Percentiles rank a stretch among this genome's conserved stretches.
Conservation (phyloP, 345 rosid species). For the Hirschfeldia incana region DNA sequence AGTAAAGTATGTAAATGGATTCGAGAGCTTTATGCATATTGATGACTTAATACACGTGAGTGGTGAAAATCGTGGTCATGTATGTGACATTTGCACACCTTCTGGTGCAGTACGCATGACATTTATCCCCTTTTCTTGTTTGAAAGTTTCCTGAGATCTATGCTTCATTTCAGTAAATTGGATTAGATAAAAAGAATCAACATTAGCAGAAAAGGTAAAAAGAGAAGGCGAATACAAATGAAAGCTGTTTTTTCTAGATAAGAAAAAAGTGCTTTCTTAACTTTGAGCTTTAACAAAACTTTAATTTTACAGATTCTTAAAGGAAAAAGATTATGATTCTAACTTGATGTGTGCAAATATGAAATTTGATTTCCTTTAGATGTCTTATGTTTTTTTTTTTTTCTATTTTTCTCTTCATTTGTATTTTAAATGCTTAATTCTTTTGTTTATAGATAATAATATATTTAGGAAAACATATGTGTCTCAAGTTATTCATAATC, state of each 20-base stretch:
- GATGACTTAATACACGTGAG: slow-evolving; percentile 35
- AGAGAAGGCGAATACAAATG: neutral
- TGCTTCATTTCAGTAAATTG: neutral
- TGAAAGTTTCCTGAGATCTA: slow-evolving; percentile 1
- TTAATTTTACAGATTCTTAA: slow-evolving; percentile 34
- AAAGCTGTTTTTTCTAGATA: slow-evolving; percentile 12
- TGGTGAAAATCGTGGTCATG: slow-evolving; percentile 17
- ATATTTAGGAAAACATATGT: no score
- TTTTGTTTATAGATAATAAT: no score
- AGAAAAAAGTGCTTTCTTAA: slow-evolving; percentile 18
- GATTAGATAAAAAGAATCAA: neutral
- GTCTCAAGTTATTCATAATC: no score
- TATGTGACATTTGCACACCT: slow-evolving; percentile 27
- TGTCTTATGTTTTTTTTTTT: no score
- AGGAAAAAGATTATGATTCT: slow-evolving; percentile 35
- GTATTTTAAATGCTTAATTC: no score
- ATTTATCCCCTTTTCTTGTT: neutral
- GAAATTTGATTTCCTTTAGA: no score
- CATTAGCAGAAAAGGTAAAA: neutral
- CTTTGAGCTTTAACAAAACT: slow-evolving; percentile 18
- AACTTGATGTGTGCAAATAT: neutral
- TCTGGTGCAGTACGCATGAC: slow-evolving; percentile 20
- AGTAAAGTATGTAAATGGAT: slow-evolving; percentile 19
- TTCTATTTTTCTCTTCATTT: no score
- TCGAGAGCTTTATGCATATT: slow-evolving; percentile 14